Conservation (phyloP, 306 rosid genomes). For the Rosa chinensis region DNA sequence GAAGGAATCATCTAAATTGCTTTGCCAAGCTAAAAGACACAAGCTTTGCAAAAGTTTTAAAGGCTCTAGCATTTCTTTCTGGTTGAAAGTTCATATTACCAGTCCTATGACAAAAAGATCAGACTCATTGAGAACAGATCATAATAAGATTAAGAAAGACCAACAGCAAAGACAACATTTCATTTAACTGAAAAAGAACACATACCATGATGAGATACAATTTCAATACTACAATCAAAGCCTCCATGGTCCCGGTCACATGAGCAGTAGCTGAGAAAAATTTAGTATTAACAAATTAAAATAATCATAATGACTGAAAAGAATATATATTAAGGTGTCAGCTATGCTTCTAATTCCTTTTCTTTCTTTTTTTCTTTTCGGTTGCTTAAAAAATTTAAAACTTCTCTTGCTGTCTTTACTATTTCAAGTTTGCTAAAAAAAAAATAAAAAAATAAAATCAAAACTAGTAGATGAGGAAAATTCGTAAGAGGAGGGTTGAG, state of each 20-base stretch:
- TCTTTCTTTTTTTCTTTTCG: neutral
- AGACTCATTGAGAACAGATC: neutral
- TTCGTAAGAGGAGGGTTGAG: conserved; percentile 24
- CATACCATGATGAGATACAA: conserved; percentile 77
- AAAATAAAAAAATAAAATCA: conserved; percentile 10
- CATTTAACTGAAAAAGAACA: conserved; percentile 20
- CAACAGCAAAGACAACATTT: conserved; percentile 3
- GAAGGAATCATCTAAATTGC: neutral
- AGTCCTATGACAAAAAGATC: neutral
- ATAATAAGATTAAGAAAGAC: neutral
- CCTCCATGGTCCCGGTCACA: conserved; percentile 97
- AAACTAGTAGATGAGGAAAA: conserved; percentile 19
- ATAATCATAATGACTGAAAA: conserved; percentile 7
- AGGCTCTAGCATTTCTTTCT: neutral
- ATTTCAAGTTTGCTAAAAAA: neutral
- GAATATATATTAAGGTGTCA: neutral
- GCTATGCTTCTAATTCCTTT: neutral
- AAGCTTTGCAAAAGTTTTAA: neutral
- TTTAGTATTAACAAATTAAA: conserved; percentile 13
- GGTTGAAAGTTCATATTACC: neutral
- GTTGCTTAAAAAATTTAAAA: neutral
- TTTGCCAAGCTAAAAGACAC: neutral
- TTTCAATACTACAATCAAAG: conserved; percentile 86
- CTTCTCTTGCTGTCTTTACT: neutral
- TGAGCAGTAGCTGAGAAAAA: conserved; percentile 71